Evolutionary conservation across 169 alveolate genomes (phyloP), one percentile per base, ranked within the genome.

Genomic region (Plasmodium gaboni): DNA sequence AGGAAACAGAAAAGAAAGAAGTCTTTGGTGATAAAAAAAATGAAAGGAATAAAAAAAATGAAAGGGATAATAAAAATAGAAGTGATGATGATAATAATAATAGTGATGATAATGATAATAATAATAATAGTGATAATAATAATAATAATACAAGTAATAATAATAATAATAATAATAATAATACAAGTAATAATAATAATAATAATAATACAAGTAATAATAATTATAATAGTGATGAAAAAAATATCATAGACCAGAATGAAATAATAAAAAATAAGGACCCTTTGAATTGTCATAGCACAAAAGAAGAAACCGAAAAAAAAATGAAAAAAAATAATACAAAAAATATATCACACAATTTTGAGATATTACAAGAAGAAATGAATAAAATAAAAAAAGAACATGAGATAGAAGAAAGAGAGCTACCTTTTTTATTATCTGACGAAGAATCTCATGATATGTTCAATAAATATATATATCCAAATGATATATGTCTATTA

Each of bases 391-490:
- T 26, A 1, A 60, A 60, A 60, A 13, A 60, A n/a, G 26, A 9
- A 19, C 24, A 51, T 9, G 44, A 51, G 61, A 51, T 51, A 15
- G 5, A 9, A 10, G 24, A 51, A n/a, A 51, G 1, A 9, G 61
- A 15, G 0, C 2, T 32, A 32, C 9, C 2, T 7, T 32, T 32
- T 32, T 32, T 32, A 32, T 2, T 32, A 32, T 4, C 5, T 32
- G 10, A 44, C 7, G 67, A 53, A 22, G 17, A 51, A 12, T 13
- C n/a, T 12, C 15, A 12, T 44, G 73, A 61, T 28, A 32, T 42
- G 22, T 65, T 74, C 17, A 44, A 12, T 22, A 61, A 50, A 42
- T 74, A 74, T 17, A 60, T 32, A 61, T 74, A 59, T 32, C 88
- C 88, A 8, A 44, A 46, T 32, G 6, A 28, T 28, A 28, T 28